Conservation (phyloP, 1,139 yeast species). For the Nakaseomyces bracarensis region DNA sequence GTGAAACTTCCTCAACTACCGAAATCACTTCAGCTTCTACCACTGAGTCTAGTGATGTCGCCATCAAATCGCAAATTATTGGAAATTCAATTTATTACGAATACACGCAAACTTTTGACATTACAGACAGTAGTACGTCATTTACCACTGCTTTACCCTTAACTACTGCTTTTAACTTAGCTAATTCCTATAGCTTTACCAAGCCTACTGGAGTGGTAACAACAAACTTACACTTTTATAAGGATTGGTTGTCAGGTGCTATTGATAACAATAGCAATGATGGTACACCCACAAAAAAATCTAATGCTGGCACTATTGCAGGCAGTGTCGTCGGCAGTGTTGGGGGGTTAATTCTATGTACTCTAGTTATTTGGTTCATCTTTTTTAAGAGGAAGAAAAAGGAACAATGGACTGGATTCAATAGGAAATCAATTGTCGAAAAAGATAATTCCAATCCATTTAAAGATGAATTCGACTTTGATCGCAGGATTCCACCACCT, state of each 20-base stretch:
- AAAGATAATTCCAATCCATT: constrained; percentile 13
- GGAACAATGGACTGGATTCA: neutral
- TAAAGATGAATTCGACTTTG: constrained; percentile 19
- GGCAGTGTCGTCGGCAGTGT: constrained; percentile 19
- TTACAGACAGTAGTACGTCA: constrained; percentile 37
- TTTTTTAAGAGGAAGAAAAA: constrained; percentile 9
- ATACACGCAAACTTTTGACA: constrained; percentile 37
- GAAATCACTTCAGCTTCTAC: neutral
- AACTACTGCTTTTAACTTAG: constrained; percentile 20
- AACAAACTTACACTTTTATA: constrained; percentile 28
- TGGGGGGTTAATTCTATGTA: constrained; percentile 12
- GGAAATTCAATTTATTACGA: constrained; percentile 17
- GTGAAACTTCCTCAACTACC: neutral
- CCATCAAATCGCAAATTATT: neutral
- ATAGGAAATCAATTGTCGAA: neutral
- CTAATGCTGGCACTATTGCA: constrained; percentile 14
- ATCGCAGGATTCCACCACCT: constrained; percentile 11
- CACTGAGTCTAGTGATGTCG: neutral
- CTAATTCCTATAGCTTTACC: constrained; percentile 10
- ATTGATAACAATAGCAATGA: constrained; percentile 10
- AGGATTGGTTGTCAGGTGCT: constrained; percentile 20
- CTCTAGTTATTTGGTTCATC: constrained; percentile 10
- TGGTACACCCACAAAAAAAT: constrained; percentile 2
- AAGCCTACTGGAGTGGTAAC: constrained; percentile 4
- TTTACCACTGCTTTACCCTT: constrained; percentile 34